These are phyloP conservation scores for Grifola frondosa DNA, from an alignment of 1,284 basidiomycete species.

Conservation along the genomic window DNA sequence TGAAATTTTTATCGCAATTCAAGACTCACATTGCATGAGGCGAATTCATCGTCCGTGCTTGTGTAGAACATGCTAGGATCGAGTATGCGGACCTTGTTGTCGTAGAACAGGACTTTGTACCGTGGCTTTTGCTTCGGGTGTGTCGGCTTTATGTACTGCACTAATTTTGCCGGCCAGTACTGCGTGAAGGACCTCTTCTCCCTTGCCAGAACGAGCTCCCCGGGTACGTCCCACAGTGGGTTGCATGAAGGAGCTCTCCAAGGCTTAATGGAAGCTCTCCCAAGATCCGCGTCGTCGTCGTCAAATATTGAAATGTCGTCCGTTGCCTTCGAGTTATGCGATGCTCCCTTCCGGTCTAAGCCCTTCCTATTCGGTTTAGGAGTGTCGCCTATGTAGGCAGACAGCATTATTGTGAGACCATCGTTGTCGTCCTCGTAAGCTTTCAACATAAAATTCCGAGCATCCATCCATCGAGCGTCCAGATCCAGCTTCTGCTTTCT, in stretches of 20 bases:
- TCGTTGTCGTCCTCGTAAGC: slow-evolving; percentile 31
- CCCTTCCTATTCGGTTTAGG: slow-evolving; percentile 6
- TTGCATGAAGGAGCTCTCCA: slow-evolving; percentile 47
- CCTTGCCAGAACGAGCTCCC: slow-evolving; percentile 59
- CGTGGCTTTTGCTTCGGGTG: slow-evolving; percentile 32
- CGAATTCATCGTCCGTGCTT: slow-evolving; percentile 54
- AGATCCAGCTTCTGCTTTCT: slow-evolving; percentile 31
- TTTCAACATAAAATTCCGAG: slow-evolving; percentile 31
- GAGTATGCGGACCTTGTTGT: slow-evolving; percentile 42
- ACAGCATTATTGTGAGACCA: slow-evolving; percentile 28
- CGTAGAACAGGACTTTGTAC: slow-evolving; percentile 59
- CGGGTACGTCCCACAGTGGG: slow-evolving; percentile 54
- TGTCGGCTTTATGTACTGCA: slow-evolving; percentile 50
- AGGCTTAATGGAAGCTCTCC: slow-evolving; percentile 7
- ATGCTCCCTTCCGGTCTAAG: slow-evolving; percentile 2
- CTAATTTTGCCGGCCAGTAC: slow-evolving; percentile 67
- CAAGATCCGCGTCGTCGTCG: slow-evolving; percentile 7
- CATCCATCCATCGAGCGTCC: slow-evolving; percentile 31
- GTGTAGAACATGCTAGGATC: slow-evolving; percentile 54
- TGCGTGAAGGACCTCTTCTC: slow-evolving; percentile 37
- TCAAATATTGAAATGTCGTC: slow-evolving; percentile 1
- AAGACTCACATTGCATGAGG: slow-evolving; percentile 50
- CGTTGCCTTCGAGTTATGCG: not conserved
- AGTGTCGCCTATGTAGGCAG: slow-evolving; percentile 16
- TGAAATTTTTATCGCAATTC: not conserved